Base-by-base conservation (phyloP, 2,329 filamentous ascomycete genomes). In the Simplicillium sp. region DNA sequence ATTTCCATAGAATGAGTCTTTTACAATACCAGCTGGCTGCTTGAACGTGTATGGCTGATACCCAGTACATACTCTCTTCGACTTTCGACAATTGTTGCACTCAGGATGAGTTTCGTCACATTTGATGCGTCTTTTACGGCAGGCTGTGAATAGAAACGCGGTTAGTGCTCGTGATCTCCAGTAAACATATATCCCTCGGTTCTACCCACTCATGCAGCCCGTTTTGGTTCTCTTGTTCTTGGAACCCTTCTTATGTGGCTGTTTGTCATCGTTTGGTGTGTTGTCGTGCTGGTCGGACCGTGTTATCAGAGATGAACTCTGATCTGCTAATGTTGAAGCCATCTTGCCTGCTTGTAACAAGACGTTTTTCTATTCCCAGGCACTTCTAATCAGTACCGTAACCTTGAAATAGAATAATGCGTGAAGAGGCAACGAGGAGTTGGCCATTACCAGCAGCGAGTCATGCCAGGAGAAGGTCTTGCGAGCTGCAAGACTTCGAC, bases 71-170 rank as follows among this genome's bases (percentile, higher is more conserved):
- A 80, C 71, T 12, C 87, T 75, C 61, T 89, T 90, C 14, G 85
- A 90, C 56, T 90, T 92, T 65, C 84, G 79, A 63, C 87, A 94
- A 55, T 94, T 94, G 54, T 74, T 80, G 62, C 87, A 92, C 20
- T 75, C 83, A 18, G 87, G 87, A 38, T 83, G 77, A 53, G 87
- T 86, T 60, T 97, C 92, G 46, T 92, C 92, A 61, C 92, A 98
- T 64, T 97, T 98, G 63, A 98, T 97, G 47, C 92, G 84, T 40
- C 92, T 82, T 64, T 86, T 90, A 48, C 92, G 84, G 64, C 92
- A 98, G 43, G 92, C 85, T 89, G 56, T 36, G 45, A 37, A 37
- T 16, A 32, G 41, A 41, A 29, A 36, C n/a, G n/a, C n/a, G n/a
- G 11, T 28, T 9, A 25, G 20, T 25, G 5, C 9, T 25, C 6